A percentile compares a stretch with the other conserved stretches of the same genome.
Evolutionary conservation across 106 monocot genomes (phyloP).

Genomic region (Acanthochlamys bracteata): DNA sequence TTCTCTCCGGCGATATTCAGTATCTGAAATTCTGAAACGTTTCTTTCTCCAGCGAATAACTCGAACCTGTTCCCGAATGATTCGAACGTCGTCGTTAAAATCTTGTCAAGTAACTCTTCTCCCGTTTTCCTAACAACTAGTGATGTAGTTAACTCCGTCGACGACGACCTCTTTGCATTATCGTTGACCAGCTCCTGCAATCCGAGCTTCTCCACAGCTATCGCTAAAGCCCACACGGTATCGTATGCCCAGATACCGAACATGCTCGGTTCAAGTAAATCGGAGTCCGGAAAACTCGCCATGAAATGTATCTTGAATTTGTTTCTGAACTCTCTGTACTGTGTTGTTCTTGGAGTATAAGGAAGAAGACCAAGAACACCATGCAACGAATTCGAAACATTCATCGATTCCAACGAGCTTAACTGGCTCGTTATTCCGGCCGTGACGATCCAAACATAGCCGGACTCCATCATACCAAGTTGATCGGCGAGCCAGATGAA

Average conservation of each 20-base stretch:
- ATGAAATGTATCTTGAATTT: conserved; percentile 14
- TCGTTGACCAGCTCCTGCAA: not conserved
- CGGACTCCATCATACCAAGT: conserved; percentile 17
- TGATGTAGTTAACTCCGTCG: conserved; percentile 12
- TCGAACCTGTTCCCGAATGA: conserved; percentile 41
- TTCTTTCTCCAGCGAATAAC: conserved; percentile 28
- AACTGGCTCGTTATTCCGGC: conserved; percentile 6
- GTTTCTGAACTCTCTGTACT: not conserved
- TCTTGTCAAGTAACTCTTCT: conserved; percentile 16
- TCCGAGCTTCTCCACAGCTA: conserved; percentile 30
- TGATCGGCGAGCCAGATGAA: conserved; percentile 4
- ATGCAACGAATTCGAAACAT: conserved; percentile 9
- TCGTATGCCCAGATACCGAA: conserved; percentile 58
- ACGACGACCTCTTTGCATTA: too few species aligned
- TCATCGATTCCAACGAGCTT: not conserved
- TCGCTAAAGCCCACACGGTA: conserved; percentile 47
- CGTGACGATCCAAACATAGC: conserved; percentile 27
- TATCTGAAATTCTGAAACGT: conserved; percentile 27
- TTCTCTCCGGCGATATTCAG: conserved; percentile 41
- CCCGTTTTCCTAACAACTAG: conserved; percentile 22
- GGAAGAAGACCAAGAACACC: conserved; percentile 14
- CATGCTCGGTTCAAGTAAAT: conserved; percentile 7
- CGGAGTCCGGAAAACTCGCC: not conserved
- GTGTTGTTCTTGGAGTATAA: not conserved
- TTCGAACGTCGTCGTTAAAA: conserved; percentile 15